Base-by-base conservation (phyloP, 352 stramenopile genomes). In the Globisporangium perplexum region DNA sequence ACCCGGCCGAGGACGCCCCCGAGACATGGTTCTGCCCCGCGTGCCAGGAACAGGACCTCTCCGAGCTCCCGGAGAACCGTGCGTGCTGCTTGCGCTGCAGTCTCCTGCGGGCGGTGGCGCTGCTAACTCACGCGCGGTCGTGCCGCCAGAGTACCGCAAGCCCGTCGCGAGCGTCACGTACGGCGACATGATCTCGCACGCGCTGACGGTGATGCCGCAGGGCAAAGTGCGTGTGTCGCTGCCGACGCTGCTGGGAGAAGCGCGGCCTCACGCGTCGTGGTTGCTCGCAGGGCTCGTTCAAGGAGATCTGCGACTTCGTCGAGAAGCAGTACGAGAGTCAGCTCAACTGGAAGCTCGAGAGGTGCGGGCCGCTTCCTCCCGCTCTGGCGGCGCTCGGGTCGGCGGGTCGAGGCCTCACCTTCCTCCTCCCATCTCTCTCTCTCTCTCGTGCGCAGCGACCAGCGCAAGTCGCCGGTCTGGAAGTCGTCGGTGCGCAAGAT, bases 281-380 rank as follows among this genome's bases (percentile, higher is more conserved):
- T n/a, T n/a, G 42, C 30, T 10, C 18, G 1, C 50, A 89, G 79
- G 82, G 81, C 35, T 82, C 86, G 4, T 96, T 95, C 63, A 96
- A 92, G 57, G 75, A 94, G 50, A 96, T 96, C 59, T 96, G 84
- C 33, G 77, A 93, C 55, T 93, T 93, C 65, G 81, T 96, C 35
- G 86, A 95, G 68, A 75, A 68, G 15, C 53, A 93, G 51, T 96
- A 93, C 66, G 76, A 90, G 51, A 89, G 74, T 50, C 77, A 92
- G 65, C 77, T 96, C 38, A 94, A 96, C 68, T 96, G 86, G 86
- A 96, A 96, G 61, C 68, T 96, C 8, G 86, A 95, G 56, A 88
- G 77, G 81, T 90, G 28, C 14, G 59, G 12, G 33, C 33, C 12
- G 26, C 26, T 2, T 30, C 26, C 5, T n/a, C n/a, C 26, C 26